These are phyloP conservation scores for Penicillium sp. DNA, from an alignment of 2,329 filamentous ascomycete species.

Conservation along the genomic window DNA sequence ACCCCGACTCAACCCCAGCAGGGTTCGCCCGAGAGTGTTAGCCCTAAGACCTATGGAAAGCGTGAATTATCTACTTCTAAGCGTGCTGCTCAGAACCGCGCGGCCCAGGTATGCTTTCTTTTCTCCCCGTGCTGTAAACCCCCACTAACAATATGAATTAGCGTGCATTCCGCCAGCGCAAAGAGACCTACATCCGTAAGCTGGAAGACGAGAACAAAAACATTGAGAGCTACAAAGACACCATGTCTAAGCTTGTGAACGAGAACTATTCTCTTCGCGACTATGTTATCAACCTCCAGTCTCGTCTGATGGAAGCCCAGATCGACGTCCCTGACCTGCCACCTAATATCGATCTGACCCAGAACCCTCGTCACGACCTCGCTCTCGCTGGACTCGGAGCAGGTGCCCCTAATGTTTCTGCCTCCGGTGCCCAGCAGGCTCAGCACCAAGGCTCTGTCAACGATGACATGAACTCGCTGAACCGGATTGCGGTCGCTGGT, in stretches of 20 bases:
- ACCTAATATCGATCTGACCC: conserved; percentile 70
- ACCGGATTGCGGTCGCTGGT: conserved; percentile 45
- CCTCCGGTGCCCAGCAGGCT: conserved; percentile 25
- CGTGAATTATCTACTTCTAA: conserved; percentile 93
- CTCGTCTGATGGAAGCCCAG: conserved; percentile 77
- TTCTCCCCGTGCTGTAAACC: not conserved
- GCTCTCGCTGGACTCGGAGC: conserved; percentile 27
- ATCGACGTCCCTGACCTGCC: conserved; percentile 84
- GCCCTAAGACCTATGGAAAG: conserved; percentile 71
- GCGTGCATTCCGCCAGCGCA: conserved; percentile 95
- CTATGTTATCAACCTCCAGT: conserved; percentile 89
- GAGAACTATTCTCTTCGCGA: conserved; percentile 91
- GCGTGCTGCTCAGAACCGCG: conserved; percentile 92
- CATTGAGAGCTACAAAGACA: conserved; percentile 70
- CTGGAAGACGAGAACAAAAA: conserved; percentile 91
- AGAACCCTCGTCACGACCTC: conserved; percentile 47
- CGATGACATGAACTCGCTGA: conserved; percentile 44
- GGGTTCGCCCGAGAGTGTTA: conserved; percentile 44
- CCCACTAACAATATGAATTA: conserved; percentile 40
- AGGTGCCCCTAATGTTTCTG: conserved; percentile 22
- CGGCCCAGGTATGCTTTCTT: conserved; percentile 72
- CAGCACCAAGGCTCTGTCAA: conserved; percentile 29
- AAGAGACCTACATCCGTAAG: conserved; percentile 97
- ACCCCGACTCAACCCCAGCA: conserved; percentile 31
- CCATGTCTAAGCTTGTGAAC: conserved; percentile 75